phyloP scores from a whole-genome alignment of 805 yeast species.

The Starmerella khaoyaiensis region DNA sequence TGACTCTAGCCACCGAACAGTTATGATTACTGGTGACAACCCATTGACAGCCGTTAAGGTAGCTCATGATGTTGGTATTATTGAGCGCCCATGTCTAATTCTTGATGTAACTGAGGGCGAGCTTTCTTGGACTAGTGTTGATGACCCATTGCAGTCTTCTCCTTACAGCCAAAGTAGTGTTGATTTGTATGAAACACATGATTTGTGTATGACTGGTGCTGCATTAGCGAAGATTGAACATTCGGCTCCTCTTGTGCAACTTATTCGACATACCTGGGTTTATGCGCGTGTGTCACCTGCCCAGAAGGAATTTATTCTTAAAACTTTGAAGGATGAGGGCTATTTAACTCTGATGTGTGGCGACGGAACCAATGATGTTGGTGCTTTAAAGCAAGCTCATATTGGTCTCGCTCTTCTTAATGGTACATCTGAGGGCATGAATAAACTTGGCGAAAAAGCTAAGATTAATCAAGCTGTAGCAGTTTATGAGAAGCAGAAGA shows the following conservation, averaged over 20 bases:
- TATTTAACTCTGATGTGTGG: slow-evolving; percentile 97
- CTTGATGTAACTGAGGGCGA: slow-evolving; percentile 64
- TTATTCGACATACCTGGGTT: slow-evolving; percentile 87
- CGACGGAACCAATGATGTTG: slow-evolving; percentile 99
- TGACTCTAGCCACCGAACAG: slow-evolving; percentile 87
- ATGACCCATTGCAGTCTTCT: slow-evolving; percentile 50
- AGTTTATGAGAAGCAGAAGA: slow-evolving; percentile 75
- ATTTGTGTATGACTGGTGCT: slow-evolving; percentile 85
- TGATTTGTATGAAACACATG: slow-evolving; percentile 54
- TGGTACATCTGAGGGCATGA: slow-evolving; percentile 90
- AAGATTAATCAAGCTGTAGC: slow-evolving; percentile 49
- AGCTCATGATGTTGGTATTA: slow-evolving; percentile 82
- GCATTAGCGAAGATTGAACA: slow-evolving; percentile 54
- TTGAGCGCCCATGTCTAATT: slow-evolving; percentile 70
- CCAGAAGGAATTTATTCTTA: slow-evolving; percentile 85
- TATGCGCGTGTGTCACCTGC: slow-evolving; percentile 95
- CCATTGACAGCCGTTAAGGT: slow-evolving; percentile 97
- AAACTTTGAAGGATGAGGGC: slow-evolving; percentile 71
- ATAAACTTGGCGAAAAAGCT: slow-evolving; percentile 72
- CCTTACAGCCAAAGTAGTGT: slow-evolving; percentile 29
- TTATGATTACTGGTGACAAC: slow-evolving; percentile 98
- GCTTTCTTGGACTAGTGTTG: slow-evolving; percentile 74
- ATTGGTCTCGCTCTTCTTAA: slow-evolving; percentile 95
- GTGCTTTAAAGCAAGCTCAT: slow-evolving; percentile 97
- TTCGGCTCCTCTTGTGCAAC: slow-evolving; percentile 45